phyloP scores from a whole-genome alignment of 2,329 filamentous ascomycete species.

The Pestalotiopsis sp. region DNA sequence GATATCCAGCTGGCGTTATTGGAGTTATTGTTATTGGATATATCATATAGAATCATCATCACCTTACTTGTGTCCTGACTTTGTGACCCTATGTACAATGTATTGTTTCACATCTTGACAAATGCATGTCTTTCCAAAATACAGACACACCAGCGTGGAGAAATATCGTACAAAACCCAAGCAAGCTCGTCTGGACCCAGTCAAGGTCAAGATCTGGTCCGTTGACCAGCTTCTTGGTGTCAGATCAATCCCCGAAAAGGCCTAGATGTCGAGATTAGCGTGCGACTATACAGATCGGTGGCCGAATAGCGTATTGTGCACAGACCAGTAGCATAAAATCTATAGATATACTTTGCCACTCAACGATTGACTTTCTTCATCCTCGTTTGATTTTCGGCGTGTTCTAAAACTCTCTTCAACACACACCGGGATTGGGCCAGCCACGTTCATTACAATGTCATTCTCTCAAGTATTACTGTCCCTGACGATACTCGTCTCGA shows the following conservation, averaged over 20 bases:
- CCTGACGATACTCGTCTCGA: slow-evolving; percentile 28
- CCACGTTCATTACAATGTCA: not conserved
- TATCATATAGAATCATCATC: not conserved
- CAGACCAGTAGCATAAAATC: not conserved
- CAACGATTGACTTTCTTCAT: not conserved
- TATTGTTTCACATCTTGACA: too few relatives aligned
- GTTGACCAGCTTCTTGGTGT: not conserved
- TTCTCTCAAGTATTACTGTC: slow-evolving; percentile 19
- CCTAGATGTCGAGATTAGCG: not conserved
- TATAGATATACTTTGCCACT: not conserved
- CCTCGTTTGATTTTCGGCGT: not conserved
- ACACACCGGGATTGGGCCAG: not conserved
- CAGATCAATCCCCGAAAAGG: not conserved
- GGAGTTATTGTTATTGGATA: not conserved
- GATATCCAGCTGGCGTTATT: not conserved
- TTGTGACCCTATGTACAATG: not conserved
- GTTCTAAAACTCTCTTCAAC: not conserved
- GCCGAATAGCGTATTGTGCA: not conserved
- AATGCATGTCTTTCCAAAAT: too few relatives aligned
- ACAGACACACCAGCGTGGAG: too few relatives aligned
- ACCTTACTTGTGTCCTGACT: not conserved
- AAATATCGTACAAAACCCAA: too few relatives aligned
- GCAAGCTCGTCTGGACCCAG: too few relatives aligned
- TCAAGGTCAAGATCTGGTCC: too few relatives aligned
- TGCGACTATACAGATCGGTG: not conserved